phyloP scores from a whole-genome alignment of 2,329 filamentous ascomycete species.

The Parafenestella ontariensis region DNA sequence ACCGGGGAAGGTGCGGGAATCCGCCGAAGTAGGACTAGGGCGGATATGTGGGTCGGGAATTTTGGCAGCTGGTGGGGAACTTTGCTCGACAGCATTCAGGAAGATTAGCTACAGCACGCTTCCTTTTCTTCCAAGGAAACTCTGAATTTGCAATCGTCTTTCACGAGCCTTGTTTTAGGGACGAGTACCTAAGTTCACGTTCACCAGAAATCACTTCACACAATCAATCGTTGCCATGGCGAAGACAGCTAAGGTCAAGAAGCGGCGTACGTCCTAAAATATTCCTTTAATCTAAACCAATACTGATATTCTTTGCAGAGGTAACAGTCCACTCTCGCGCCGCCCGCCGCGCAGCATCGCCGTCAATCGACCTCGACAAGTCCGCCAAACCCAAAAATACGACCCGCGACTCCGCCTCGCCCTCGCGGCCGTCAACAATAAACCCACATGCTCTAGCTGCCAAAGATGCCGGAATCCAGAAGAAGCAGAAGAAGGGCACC shows the following conservation, averaged over 20 bases:
- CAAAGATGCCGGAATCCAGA: constrained; percentile 76
- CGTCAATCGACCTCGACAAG: constrained; percentile 74
- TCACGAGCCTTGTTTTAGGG: no score
- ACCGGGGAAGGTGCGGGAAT: constrained; percentile 21
- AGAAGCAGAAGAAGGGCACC: constrained; percentile 61
- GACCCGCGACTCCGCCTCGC: constrained; percentile 38
- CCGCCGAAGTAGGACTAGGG: constrained; percentile 11
- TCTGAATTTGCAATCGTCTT: no score
- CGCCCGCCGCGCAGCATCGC: constrained; percentile 74
- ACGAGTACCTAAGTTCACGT: neutral
- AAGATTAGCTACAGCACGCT: neutral
- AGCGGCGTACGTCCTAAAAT: constrained; percentile 43
- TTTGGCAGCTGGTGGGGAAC: constrained; percentile 23
- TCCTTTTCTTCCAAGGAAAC: neutral
- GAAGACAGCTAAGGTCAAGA: constrained; percentile 57
- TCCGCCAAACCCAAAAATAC: constrained; percentile 64
- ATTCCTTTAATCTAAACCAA: neutral
- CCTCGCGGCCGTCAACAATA: constrained; percentile 28
- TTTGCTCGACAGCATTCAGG: constrained; percentile 3
- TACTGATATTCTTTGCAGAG: constrained; percentile 50
- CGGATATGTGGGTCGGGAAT: constrained; percentile 14
- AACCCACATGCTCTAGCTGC: constrained; percentile 68
- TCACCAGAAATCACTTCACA: constrained; percentile 1
- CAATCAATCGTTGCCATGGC: constrained; percentile 43
- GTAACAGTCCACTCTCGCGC: constrained; percentile 75